Conservation (phyloP, 2,329 filamentous ascomycete species). For the Botrytis tulipae region DNA sequence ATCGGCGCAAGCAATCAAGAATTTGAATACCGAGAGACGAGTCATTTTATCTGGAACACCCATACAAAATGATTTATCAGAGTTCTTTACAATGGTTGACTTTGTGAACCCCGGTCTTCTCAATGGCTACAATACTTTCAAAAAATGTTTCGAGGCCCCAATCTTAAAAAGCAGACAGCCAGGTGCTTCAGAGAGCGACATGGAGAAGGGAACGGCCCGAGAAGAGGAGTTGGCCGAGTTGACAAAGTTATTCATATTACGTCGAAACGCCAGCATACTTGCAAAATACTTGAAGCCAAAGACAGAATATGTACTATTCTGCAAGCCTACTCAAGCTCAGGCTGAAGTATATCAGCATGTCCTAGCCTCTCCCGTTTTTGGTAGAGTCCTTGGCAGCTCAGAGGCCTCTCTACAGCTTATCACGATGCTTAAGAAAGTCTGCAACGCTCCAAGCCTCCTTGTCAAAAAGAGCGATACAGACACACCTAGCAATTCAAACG, state of each 20-base stretch:
- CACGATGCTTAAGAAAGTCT: slow-evolving; percentile 70
- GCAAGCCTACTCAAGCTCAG: slow-evolving; percentile 85
- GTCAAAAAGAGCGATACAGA: slow-evolving; percentile 46
- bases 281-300: slow-evolving; percentile 88
- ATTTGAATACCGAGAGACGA: slow-evolving; percentile 68
- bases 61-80: slow-evolving; percentile 90
- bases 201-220: slow-evolving; percentile 71
- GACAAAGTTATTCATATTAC: slow-evolving; percentile 88
- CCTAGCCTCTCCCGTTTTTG: slow-evolving; percentile 62
- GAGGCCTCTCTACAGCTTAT: slow-evolving; percentile 67
- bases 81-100: slow-evolving; percentile 90
- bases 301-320: slow-evolving; percentile 92
- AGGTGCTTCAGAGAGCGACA: slow-evolving; percentile 60
- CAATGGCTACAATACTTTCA: slow-evolving; percentile 87
- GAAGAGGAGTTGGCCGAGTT: slow-evolving; percentile 80
- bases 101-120: slow-evolving; percentile 93
- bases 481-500: slow-evolving; percentile 33
- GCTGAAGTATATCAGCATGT: slow-evolving; percentile 78
- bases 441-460: slow-evolving; percentile 67
- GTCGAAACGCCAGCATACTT: slow-evolving; percentile 88
- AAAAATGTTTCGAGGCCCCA: slow-evolving; percentile 92
- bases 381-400: slow-evolving; percentile 57
- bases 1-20: slow-evolving; percentile 82
- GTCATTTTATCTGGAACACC: slow-evolving; percentile 68
- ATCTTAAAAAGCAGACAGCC: slow-evolving; percentile 63